Conservation (phyloP, 2,329 filamentous ascomycete species). For the Penicillium sp. region DNA sequence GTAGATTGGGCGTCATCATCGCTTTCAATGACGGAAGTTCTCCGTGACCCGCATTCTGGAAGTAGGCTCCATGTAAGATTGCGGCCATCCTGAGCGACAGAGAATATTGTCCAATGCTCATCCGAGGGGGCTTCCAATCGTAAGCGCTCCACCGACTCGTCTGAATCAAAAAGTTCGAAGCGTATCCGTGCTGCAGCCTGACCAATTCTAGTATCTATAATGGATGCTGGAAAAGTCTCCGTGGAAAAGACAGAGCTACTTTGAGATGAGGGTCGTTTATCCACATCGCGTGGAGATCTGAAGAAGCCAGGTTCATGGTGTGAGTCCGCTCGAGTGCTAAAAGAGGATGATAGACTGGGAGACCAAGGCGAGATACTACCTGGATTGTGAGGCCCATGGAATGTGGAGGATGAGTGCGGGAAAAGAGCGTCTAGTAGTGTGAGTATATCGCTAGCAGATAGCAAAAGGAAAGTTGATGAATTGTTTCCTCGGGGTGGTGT, state of each 20-base stretch:
- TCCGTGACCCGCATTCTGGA: slow-evolving; percentile 63
- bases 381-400: slow-evolving; percentile 33
- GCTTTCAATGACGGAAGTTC: slow-evolving; percentile 64
- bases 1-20: slow-evolving; percentile 41
- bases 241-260: slow-evolving; percentile 35
- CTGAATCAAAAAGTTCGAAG: slow-evolving; percentile 45
- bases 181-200: slow-evolving; percentile 46
- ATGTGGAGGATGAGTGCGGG: slow-evolving; percentile 51
- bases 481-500: slow-evolving; percentile 33
- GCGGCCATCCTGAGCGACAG: slow-evolving; percentile 74
- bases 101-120: slow-evolving; percentile 81
- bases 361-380: slow-evolving; percentile 30
- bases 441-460: slow-evolving; percentile 78
- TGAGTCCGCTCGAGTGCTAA: slow-evolving; percentile 26
- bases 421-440: slow-evolving; percentile 84
- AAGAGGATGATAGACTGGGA: slow-evolving; percentile 19
- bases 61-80: slow-evolving; percentile 68
- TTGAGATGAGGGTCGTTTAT: slow-evolving; percentile 28
- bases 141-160: slow-evolving; percentile 52
- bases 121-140: slow-evolving; percentile 75
- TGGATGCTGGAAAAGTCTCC: slow-evolving; percentile 34
- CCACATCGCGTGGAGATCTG: slow-evolving; percentile 34
- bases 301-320: slow-evolving; percentile 37
- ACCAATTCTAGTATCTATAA: slow-evolving; percentile 29
- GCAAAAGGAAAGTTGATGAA: slow-evolving; percentile 68